Evolutionary conservation across 1,284 basidiomycete genomes (phyloP).

Genomic region (Mycena citricolor): DNA sequence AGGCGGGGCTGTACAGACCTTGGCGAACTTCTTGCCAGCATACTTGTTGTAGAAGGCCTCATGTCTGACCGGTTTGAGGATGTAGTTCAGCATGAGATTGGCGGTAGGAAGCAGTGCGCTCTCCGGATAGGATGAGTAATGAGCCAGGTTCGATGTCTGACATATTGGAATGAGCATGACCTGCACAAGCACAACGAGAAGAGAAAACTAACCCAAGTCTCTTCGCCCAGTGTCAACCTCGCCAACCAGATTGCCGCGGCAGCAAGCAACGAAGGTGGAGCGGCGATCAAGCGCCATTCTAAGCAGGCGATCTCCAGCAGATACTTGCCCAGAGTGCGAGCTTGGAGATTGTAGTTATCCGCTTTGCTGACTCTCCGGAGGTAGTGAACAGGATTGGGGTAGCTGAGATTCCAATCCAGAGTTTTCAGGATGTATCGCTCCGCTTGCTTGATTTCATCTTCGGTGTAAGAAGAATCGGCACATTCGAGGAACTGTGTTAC

Average conservation of each 20-base stretch:
- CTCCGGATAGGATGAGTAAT: slow-evolving; percentile 88
- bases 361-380: slow-evolving; percentile 87
- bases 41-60: slow-evolving; percentile 81
- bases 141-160: slow-evolving; percentile 61
- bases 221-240: slow-evolving; percentile 71
- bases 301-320: slow-evolving; percentile 83
- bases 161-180: background rate
- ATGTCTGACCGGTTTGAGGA: slow-evolving; percentile 66
- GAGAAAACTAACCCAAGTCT: slow-evolving; percentile 70
- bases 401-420: slow-evolving; percentile 84
- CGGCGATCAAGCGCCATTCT: slow-evolving; percentile 74
- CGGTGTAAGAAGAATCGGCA: slow-evolving; percentile 79
- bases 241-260: slow-evolving; percentile 85
- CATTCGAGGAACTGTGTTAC: slow-evolving; percentile 84
- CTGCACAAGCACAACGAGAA: background rate
- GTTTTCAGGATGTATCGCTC: slow-evolving; percentile 90
- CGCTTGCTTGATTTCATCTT: slow-evolving; percentile 85
- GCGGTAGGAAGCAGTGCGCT: slow-evolving; percentile 80
- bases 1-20: slow-evolving; percentile 48
- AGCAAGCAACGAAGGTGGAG: slow-evolving; percentile 79
- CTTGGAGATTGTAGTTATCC: slow-evolving; percentile 86
- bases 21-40: slow-evolving; percentile 77
- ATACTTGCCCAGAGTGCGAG: slow-evolving; percentile 86
- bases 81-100: slow-evolving; percentile 87
- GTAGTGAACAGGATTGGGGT: slow-evolving; percentile 91